Conservation (phyloP, 352 stramenopile species). For the Pythium guiyangense region DNA sequence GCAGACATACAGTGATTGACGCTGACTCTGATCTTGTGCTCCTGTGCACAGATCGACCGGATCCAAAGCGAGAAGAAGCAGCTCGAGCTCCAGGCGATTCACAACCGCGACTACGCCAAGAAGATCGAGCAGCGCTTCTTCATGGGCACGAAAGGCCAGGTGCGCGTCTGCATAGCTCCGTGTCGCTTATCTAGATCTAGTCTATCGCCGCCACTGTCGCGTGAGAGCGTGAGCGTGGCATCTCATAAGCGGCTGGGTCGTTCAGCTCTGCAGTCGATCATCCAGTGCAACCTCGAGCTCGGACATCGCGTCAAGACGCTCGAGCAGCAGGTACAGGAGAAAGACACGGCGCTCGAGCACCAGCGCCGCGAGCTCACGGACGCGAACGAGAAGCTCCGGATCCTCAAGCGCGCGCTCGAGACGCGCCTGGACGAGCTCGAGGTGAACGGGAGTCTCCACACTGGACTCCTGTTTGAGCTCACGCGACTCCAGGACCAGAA, state of each 20-base stretch:
- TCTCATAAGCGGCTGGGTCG: background rate
- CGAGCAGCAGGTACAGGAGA: constrained; percentile 25
- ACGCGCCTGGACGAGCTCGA: constrained; percentile 56
- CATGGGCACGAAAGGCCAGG: constrained; percentile 61
- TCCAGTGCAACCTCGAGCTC: constrained; percentile 65
- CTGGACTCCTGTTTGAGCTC: constrained; percentile 73
- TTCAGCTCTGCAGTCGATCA: constrained; percentile 30
- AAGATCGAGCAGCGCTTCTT: constrained; percentile 85
- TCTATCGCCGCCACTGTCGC: background rate
- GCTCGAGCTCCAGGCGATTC: constrained; percentile 77
- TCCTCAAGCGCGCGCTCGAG: constrained; percentile 68
- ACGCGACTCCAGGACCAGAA: constrained; percentile 66
- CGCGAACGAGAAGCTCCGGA: constrained; percentile 45
- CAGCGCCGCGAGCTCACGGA: constrained; percentile 33
- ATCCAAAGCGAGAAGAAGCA: constrained; percentile 73
- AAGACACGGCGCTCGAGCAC: constrained; percentile 17
- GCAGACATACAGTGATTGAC: background rate
- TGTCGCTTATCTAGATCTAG: background rate
- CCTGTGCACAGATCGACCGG: constrained; percentile 44
- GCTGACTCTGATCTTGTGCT: background rate
- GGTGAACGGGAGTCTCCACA: constrained; percentile 70
- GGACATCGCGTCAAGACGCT: constrained; percentile 32
- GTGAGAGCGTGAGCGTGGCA: background rate
- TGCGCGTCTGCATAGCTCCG: background rate
- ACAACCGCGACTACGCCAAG: constrained; percentile 79